These are phyloP conservation scores for Claviceps purpurea DNA, from an alignment of 2,329 filamentous ascomycete species.

Conservation along the genomic window DNA sequence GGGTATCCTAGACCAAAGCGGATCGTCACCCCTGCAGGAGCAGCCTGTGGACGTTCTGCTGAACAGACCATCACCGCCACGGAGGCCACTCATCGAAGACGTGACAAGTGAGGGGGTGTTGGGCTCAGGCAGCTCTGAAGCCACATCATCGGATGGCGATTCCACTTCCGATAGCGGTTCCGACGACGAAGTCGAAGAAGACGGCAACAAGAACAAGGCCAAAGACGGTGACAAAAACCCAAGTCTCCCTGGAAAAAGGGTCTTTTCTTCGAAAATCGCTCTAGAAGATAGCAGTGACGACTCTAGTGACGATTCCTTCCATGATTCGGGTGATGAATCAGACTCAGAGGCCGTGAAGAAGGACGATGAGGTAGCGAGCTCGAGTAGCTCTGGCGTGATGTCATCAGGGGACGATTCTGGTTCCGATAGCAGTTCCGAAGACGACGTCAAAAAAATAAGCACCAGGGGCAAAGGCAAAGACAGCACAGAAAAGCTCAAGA, in stretches of 20 bases:
- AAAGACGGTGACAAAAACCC: neutral
- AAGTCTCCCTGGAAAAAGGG: neutral
- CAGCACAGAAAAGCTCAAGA: neutral
- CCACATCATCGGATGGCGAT: slow-evolving; percentile 3
- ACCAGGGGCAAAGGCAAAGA: no score
- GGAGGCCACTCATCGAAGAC: slow-evolving; percentile 17
- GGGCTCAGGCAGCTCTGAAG: slow-evolving; percentile 6
- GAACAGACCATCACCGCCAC: slow-evolving; percentile 1
- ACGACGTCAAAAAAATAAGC: neutral
- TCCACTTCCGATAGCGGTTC: neutral
- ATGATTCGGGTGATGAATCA: no score
- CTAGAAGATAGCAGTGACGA: slow-evolving; percentile 5
- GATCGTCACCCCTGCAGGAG: neutral
- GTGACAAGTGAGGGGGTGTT: slow-evolving; percentile 4
- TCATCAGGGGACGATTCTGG: slow-evolving; percentile 1
- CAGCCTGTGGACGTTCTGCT: neutral
- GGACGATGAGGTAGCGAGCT: neutral
- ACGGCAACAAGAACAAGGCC: neutral
- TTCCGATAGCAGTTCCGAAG: neutral
- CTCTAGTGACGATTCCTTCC: slow-evolving; percentile 6
- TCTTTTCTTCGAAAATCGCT: neutral
- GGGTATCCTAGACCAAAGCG: slow-evolving; percentile 4
- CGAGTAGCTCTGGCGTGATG: slow-evolving; percentile 6
- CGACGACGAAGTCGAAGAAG: neutral
- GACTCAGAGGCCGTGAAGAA: no score